Conservation (phyloP, 2,329 filamentous ascomycete genomes). For the Onygenales sp. region DNA sequence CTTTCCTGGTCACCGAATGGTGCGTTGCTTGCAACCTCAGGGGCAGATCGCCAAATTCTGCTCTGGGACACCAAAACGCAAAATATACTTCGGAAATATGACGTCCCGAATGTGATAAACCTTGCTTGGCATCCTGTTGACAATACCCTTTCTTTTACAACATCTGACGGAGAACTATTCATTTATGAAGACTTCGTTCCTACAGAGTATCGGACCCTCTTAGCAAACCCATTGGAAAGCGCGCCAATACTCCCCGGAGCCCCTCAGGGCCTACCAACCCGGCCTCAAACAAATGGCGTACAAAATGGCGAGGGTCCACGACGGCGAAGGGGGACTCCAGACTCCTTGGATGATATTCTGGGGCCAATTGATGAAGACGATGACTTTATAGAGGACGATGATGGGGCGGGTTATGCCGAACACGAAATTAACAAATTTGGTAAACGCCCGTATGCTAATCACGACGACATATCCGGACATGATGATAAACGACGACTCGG, state of each 20-base stretch:
- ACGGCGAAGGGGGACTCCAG: constrained; percentile 54
- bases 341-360: constrained; percentile 77
- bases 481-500: constrained; percentile 43
- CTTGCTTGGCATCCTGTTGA: constrained; percentile 84
- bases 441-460: constrained; percentile 49
- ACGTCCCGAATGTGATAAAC: constrained; percentile 75
- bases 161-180: constrained; percentile 83
- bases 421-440: constrained; percentile 50
- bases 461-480: constrained; percentile 35
- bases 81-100: constrained; percentile 64
- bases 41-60: constrained; percentile 39
- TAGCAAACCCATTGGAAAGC: constrained; percentile 53
- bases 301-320: constrained; percentile 43
- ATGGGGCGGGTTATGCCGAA: constrained; percentile 78
- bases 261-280: constrained; percentile 54
- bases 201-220: constrained; percentile 37
- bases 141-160: constrained; percentile 86
- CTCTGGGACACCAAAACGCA: constrained; percentile 90
- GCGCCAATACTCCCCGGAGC: constrained; percentile 82
- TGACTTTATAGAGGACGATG: constrained; percentile 89
- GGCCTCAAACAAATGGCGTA: constrained; percentile 46
- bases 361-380: constrained; percentile 55
- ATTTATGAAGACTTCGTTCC: constrained; percentile 60
- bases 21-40: constrained; percentile 62
- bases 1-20: constrained; percentile 93